Conservation (phyloP, 805 yeast species). For the Saccharomycopsis fermentans region DNA sequence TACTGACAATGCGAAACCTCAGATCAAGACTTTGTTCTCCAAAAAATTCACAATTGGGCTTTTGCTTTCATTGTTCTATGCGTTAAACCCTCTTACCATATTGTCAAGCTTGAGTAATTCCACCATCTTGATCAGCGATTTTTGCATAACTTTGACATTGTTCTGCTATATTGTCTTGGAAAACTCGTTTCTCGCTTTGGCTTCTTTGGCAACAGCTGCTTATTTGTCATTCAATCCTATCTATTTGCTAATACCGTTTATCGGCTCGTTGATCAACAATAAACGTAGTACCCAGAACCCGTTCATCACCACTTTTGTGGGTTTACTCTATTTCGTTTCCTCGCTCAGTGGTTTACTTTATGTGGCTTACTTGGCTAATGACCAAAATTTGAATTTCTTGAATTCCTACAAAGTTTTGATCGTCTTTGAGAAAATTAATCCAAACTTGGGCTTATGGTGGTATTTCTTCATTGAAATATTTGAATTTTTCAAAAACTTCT, state of each 20-base stretch:
- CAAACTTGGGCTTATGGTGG: slow-evolving; percentile 98
- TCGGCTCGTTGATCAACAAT: slow-evolving; percentile 24
- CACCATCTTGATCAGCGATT: slow-evolving; percentile 49
- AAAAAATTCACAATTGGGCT: slow-evolving; percentile 23
- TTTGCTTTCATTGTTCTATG: slow-evolving; percentile 47
- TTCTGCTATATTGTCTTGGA: slow-evolving; percentile 31
- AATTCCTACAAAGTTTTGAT: slow-evolving; percentile 50
- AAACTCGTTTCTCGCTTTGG: slow-evolving; percentile 33
- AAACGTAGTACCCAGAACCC: neutral
- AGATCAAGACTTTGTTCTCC: neutral
- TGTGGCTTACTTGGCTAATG: slow-evolving; percentile 32
- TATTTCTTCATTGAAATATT: slow-evolving; percentile 94
- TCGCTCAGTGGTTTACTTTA: slow-evolving; percentile 25
- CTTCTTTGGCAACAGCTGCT: slow-evolving; percentile 50
- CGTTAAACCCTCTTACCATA: slow-evolving; percentile 73
- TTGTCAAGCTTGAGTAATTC: slow-evolving; percentile 62
- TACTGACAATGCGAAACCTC: neutral
- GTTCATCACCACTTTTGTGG: neutral
- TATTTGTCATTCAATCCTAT: slow-evolving; percentile 39
- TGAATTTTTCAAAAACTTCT: slow-evolving; percentile 77
- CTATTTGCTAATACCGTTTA: slow-evolving; percentile 41
- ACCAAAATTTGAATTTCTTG: slow-evolving; percentile 37
- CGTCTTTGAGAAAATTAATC: slow-evolving; percentile 60
- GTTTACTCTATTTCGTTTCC: slow-evolving; percentile 23
- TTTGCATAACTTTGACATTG: slow-evolving; percentile 40